Evolutionary conservation across 768 basidiomycete species (phyloP), one percentile per base, ranked within the genome.

Genomic region (Sarcodon aspratus): DNA sequence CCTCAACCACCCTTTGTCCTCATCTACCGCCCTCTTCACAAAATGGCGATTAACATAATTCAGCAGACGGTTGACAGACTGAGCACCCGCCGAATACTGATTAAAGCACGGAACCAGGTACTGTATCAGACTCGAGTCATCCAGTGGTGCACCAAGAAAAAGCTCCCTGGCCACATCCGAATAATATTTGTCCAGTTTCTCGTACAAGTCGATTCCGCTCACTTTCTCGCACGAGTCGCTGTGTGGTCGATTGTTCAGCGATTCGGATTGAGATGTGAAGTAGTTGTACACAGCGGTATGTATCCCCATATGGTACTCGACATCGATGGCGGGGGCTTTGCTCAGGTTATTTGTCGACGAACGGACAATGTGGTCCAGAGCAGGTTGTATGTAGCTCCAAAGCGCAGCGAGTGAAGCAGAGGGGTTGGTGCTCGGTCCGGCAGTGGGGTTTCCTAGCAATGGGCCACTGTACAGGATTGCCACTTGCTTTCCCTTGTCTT

Each of bases 231-330:
- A 27, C 21, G 21, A 27, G 21, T 27, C 21, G 21, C 21, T 27
- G 21, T 27, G 21, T 27, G 21, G 2, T 27, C 21, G 21, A 35
- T 58, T 61, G 17, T 65, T 67, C 58, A 42, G 17, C 31, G 64
- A 63, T 58, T 82, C 80, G 51, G 62, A 59, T 53, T 52, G 55
- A 38, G 54, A 50, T 52, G 68, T 71, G 67, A 70, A 80, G 75
- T 85, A 87, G 67, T 86, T 85, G 70, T 88, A 87, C 49, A 79
- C 79, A n/a, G 84, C 82, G 15, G 85, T 84, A 63, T 87, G 83
- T 36, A 87, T 80, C 50, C 83, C 82, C 60, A 82, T 78, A 58
- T 86, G 84, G 55, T 84, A 82, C 27, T 67, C 73, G 49, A 82
- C 72, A 54, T 85, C 85, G 55, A 87, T 78, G 10, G 80, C 68